A percentile compares a stretch with the other conserved stretches of the same genome.
phyloP scores from a whole-genome alignment of 352 stramenopile genomes.

The Globisporangium radiosum region DNA sequence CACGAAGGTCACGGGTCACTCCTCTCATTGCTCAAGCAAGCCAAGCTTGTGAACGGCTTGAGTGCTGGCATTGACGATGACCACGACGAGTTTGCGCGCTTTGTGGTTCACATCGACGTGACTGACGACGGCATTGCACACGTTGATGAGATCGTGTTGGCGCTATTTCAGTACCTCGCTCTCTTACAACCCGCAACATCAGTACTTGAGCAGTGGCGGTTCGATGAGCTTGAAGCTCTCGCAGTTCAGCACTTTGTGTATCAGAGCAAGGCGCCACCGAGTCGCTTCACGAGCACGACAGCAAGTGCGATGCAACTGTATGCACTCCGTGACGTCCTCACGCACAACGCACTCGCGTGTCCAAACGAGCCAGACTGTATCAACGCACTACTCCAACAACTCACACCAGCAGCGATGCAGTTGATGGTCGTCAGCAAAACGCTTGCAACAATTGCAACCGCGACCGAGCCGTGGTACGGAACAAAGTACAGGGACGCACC shows the following conservation, averaged over 20 bases:
- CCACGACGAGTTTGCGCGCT: conserved; percentile 64
- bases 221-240: conserved; percentile 55
- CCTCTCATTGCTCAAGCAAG: conserved; percentile 87
- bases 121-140: conserved; percentile 60
- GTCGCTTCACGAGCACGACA: conserved; percentile 62
- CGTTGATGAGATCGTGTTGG: conserved; percentile 50
- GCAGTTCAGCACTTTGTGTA: conserved; percentile 59
- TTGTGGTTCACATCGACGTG: conserved; percentile 62
- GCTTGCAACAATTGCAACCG: conserved; percentile 44
- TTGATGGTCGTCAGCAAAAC: conserved; percentile 65
- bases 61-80: conserved; percentile 55
- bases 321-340: conserved; percentile 52
- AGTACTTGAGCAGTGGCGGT: conserved; percentile 46
- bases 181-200: too few species aligned
- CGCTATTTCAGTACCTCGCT: conserved; percentile 65
- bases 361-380: conserved; percentile 54
- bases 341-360: conserved; percentile 52
- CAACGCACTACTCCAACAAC: conserved; percentile 38
- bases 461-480: conserved; percentile 59
- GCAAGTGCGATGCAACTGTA: conserved; percentile 66
- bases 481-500: conserved; percentile 46
- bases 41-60: conserved; percentile 71
- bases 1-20: conserved; percentile 92
- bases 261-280: conserved; percentile 74
- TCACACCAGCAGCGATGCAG: conserved; percentile 47